Evolutionary conservation across 2,329 filamentous ascomycete genomes (phyloP).

Genomic region (Pestalotiopsis sp.): DNA sequence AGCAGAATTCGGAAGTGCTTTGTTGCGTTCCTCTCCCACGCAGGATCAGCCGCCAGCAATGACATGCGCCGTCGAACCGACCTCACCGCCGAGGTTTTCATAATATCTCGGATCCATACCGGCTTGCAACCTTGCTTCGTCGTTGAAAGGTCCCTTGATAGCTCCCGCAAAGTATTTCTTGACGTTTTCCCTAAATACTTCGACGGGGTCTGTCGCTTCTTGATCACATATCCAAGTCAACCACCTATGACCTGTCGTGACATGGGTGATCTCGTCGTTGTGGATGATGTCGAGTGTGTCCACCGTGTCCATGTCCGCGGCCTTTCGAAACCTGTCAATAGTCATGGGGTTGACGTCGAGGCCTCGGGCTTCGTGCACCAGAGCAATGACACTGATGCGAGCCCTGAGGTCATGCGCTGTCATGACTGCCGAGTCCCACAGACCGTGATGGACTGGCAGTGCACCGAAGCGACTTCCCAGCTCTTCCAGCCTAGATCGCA

Average conservation of each 20-base stretch:
- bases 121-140: conserved; percentile 43
- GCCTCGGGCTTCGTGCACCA: conserved; percentile 50
- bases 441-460: conserved; percentile 45
- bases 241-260: conserved; percentile 50
- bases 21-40: not conserved
- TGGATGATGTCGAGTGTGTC: conserved; percentile 44
- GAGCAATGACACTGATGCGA: conserved; percentile 46
- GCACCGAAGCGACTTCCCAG: conserved; percentile 46
- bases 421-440: conserved; percentile 45
- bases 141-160: conserved; percentile 46
- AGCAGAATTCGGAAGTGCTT: not conserved
- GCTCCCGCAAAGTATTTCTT: conserved; percentile 42
- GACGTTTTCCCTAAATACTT: conserved; percentile 46
- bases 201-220: conserved; percentile 45
- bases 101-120: conserved; percentile 47
- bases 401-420: conserved; percentile 47
- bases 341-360: conserved; percentile 50
- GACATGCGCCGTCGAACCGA: conserved; percentile 26
- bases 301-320: conserved; percentile 43
- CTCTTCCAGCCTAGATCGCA: conserved; percentile 46
- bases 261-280: conserved; percentile 51
- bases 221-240: conserved; percentile 48
- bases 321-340: conserved; percentile 47
- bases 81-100: conserved; percentile 31
- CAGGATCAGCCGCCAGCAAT: conserved; percentile 27